Evolutionary conservation across 129 eudicot genomes (phyloP).

Genomic region (Centella asiatica): DNA sequence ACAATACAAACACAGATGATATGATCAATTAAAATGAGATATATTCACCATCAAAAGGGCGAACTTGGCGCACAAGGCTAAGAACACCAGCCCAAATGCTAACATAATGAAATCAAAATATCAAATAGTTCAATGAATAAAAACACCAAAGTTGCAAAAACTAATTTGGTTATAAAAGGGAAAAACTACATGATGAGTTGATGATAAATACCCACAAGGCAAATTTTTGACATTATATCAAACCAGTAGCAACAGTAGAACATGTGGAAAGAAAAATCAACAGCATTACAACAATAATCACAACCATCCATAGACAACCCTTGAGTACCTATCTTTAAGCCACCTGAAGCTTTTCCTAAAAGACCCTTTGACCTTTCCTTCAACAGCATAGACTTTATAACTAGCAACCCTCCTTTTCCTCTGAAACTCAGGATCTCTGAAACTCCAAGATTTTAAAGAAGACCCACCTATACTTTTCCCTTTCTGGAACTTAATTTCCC

Average conservation of each 20-base stretch:
- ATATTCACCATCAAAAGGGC: too few species aligned
- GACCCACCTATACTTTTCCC: slow-evolving; percentile 35
- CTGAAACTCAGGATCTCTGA: slow-evolving; percentile 88
- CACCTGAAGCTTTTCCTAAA: slow-evolving; percentile 76
- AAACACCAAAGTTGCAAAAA: too few species aligned
- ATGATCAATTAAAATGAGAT: too few species aligned
- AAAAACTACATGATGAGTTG: background rate
- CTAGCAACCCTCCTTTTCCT: slow-evolving; percentile 91
- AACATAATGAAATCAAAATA: too few species aligned
- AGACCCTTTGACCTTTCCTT: slow-evolving; percentile 81
- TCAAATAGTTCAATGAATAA: too few species aligned
- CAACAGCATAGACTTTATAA: slow-evolving; percentile 67
- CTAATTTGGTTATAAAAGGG: background rate
- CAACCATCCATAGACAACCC: slow-evolving; percentile 72
- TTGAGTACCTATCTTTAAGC: slow-evolving; percentile 57
- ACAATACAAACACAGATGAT: too few species aligned
- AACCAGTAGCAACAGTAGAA: too few species aligned
- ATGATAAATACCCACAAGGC: background rate
- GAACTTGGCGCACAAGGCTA: too few species aligned
- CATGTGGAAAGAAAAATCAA: too few species aligned
- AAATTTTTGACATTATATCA: background rate
- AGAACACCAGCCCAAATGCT: too few species aligned
- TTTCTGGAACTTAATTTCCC: slow-evolving; percentile 41
- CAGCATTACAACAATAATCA: slow-evolving; percentile 11
- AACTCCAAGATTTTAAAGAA: slow-evolving; percentile 43